Evolutionary conservation across 768 basidiomycete genomes (phyloP).

Genomic region (Pluteus cervinus): DNA sequence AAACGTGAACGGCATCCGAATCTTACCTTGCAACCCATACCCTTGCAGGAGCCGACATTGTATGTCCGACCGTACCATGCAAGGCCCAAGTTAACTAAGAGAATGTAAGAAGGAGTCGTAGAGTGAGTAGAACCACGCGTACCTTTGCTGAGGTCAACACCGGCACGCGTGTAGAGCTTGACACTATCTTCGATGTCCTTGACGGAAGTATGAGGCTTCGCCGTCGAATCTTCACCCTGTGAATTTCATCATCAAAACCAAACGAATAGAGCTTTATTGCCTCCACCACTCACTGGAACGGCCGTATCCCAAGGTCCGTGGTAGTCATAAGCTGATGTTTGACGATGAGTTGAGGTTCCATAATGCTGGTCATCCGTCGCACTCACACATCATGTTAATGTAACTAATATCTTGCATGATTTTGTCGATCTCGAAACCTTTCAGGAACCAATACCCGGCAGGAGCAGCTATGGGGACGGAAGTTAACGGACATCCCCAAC

Average conservation of each 20-base stretch:
- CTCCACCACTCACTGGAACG: too few species aligned
- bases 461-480: conserved; percentile 8
- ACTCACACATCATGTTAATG: conserved; percentile 21
- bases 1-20: too few species aligned
- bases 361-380: too few species aligned
- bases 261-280: too few species aligned
- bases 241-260: too few species aligned
- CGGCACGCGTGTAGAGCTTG: conserved; percentile 13
- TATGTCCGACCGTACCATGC: conserved; percentile 17
- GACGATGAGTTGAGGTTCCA: too few species aligned
- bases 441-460: conserved; percentile 14
- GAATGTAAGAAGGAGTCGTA: too few species aligned
- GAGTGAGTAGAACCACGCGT: too few species aligned
- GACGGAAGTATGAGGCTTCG: conserved; percentile 17
- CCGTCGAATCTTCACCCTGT: conserved; percentile 12
- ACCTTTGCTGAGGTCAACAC: conserved; percentile 14
- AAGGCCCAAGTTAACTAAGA: conserved; percentile 15
- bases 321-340: too few species aligned
- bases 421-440: conserved; percentile 19
- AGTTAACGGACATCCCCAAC: conserved; percentile 1
- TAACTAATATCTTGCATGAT: conserved; percentile 11
- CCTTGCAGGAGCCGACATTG: conserved; percentile 5
- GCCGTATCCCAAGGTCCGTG: conserved; percentile 18
- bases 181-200: conserved; percentile 15
- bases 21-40: conserved; percentile 1